phyloP scores from a whole-genome alignment of 1,284 basidiomycete genomes.

The Marasmius oreades region DNA sequence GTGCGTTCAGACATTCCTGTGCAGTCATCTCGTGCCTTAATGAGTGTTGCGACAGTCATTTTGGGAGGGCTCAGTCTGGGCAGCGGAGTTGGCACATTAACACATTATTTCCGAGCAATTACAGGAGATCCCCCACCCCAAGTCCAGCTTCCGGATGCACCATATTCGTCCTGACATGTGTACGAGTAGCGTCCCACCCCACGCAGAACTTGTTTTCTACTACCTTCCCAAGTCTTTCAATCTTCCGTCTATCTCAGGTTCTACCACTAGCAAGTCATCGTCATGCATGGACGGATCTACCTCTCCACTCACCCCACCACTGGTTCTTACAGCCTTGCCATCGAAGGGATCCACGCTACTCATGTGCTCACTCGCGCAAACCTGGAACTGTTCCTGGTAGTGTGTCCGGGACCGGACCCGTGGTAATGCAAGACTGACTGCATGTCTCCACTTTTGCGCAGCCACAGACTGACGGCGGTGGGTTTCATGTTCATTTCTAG shows the following conservation, averaged over 20 bases:
- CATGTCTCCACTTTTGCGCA: slow-evolving; percentile 46
- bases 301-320: slow-evolving; percentile 23
- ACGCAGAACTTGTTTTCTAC: neutral
- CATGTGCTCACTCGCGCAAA: slow-evolving; percentile 75
- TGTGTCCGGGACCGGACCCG: slow-evolving; percentile 47
- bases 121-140: neutral
- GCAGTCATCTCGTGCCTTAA: neutral
- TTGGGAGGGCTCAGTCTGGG: slow-evolving; percentile 2
- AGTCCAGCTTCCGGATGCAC: neutral
- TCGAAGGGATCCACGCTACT: slow-evolving; percentile 70
- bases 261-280: slow-evolving; percentile 61
- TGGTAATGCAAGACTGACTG: slow-evolving; percentile 41
- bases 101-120: neutral
- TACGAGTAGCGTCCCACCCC: neutral
- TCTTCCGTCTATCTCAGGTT: slow-evolving; percentile 71
- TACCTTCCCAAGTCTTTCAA: slow-evolving; percentile 57
- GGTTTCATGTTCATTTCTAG: slow-evolving; percentile 26
- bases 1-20: slow-evolving; percentile 34
- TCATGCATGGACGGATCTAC: slow-evolving; percentile 27
- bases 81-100: neutral
- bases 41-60: neutral
- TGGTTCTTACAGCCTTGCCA: slow-evolving; percentile 44
- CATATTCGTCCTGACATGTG: neutral
- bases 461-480: slow-evolving; percentile 23
- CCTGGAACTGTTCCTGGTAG: slow-evolving; percentile 57